Evolutionary conservation across 441 rosid genomes (phyloP), one percentile per base, ranked within the genome.

Genomic region (Euphorbia schlechtendalii): DNA sequence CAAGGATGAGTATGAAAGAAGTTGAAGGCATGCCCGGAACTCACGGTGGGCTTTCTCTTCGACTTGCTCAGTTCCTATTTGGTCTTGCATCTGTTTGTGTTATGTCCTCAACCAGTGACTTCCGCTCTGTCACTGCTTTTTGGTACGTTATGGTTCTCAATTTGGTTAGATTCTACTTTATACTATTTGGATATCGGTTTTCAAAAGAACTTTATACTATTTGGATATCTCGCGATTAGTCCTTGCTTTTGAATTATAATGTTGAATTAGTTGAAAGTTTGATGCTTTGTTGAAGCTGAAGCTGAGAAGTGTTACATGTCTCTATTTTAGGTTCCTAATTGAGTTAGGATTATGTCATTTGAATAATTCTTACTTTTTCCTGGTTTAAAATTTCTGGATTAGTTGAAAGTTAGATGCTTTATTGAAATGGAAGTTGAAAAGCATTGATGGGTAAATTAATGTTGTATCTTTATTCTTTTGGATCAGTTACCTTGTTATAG

Each of bases 21-120:
- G 64, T 84, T 15, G 95, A 89, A 52, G 95, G 96, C 36, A 87
- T 85, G 95, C 89, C 96, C 3, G 98, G 98, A 58, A 92, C 95
- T 8, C 70, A 69, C 52, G 98, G 92, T 7, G 89, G 96, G 45
- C 85, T 89, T 18, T 49, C 76, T 61, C 84, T 89, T 61, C 90
- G 96, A 17, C 78, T 86, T 77, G 66, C 51, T 40, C 96, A 87
- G 71, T 81, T 84, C 73, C 59, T 75, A 21, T 82, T 87, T 27
- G 86, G 88, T 45, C 59, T 74, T 40, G 69, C 83, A 58, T 81
- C 96, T 64, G 75, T 83, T 72, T 77, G 73, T 69, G 89, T 84
- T 76, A 92, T 87, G 98, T 77, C 76, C 74, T 75, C 93, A 75
- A 80, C 96, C 71, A 63, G 53, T 61, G 96, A 87, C 54, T 87